These are phyloP conservation scores for Aureobasidium sp. DNA, from an alignment of 2,329 filamentous ascomycete genomes.

Conservation along the genomic window DNA sequence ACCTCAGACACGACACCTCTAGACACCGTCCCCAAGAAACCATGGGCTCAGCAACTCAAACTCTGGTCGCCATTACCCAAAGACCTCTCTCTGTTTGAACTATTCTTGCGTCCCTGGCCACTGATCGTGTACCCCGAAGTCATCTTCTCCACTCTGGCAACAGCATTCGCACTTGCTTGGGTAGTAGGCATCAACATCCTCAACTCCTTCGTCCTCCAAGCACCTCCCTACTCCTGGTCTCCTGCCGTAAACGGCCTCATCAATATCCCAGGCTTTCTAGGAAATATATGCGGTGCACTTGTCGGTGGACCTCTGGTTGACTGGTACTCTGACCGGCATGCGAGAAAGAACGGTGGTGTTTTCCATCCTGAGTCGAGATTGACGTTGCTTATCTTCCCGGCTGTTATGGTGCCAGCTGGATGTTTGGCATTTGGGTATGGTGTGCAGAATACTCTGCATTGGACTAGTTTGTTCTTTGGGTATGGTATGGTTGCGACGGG, in stretches of 20 bases:
- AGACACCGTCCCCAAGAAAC: slow-evolving; percentile 22
- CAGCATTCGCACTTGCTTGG: slow-evolving; percentile 30
- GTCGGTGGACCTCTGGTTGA: slow-evolving; percentile 38
- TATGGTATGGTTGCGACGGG: slow-evolving; percentile 39
- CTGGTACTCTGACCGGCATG: slow-evolving; percentile 32
- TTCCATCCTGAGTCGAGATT: slow-evolving; percentile 40
- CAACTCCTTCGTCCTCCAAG: slow-evolving; percentile 31
- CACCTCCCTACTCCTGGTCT: slow-evolving; percentile 30
- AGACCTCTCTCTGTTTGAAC: slow-evolving; percentile 25
- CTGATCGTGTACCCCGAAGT: slow-evolving; percentile 31
- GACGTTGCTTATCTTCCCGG: slow-evolving; percentile 32
- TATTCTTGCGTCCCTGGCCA: slow-evolving; percentile 30
- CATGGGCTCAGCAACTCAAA: slow-evolving; percentile 26
- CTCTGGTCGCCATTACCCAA: slow-evolving; percentile 26
- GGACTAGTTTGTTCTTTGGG: slow-evolving; percentile 38
- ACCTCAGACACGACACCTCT: neutral
- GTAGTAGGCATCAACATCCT: slow-evolving; percentile 33
- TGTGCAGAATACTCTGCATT: slow-evolving; percentile 32
- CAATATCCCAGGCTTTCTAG: slow-evolving; percentile 34
- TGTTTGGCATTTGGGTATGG: slow-evolving; percentile 39
- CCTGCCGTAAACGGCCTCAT: slow-evolving; percentile 31
- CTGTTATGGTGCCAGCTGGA: slow-evolving; percentile 34
- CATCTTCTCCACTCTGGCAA: slow-evolving; percentile 30
- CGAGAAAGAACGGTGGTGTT: slow-evolving; percentile 33
- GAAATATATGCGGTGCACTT: slow-evolving; percentile 35